These are phyloP conservation scores for Ganoderma lucidum DNA, from an alignment of 1,284 basidiomycete species.

Conservation along the genomic window DNA sequence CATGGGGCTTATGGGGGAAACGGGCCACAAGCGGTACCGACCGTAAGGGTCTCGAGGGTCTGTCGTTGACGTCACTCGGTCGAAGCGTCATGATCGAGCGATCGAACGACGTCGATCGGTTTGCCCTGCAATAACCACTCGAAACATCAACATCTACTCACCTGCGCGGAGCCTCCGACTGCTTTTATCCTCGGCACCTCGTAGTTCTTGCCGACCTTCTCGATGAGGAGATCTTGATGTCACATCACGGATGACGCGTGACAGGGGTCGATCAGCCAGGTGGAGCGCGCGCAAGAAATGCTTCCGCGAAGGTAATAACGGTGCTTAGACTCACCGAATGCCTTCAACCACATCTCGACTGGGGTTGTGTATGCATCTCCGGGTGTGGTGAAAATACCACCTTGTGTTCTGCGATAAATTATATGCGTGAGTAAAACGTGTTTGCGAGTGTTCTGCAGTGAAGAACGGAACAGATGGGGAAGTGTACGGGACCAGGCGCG, in stretches of 20 bases:
- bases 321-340: slow-evolving; percentile 66
- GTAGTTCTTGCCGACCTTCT: slow-evolving; percentile 73
- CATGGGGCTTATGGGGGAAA: no score
- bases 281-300: slow-evolving; percentile 41
- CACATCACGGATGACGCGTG: slow-evolving; percentile 40
- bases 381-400: slow-evolving; percentile 84
- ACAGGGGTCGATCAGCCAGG: slow-evolving; percentile 39
- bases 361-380: slow-evolving; percentile 86
- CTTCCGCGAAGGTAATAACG: slow-evolving; percentile 50
- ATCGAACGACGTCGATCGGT: slow-evolving; percentile 6
- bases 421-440: not conserved
- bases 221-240: slow-evolving; percentile 70
- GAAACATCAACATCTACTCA: slow-evolving; percentile 35
- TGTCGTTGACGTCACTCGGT: not conserved
- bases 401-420: slow-evolving; percentile 67
- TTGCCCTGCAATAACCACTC: slow-evolving; percentile 4
- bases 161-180: slow-evolving; percentile 80
- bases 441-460: not conserved
- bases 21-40: no score
- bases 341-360: slow-evolving; percentile 87
- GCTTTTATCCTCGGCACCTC: slow-evolving; percentile 74
- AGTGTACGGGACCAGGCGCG: not conserved
- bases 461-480: not conserved
- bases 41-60: not conserved
- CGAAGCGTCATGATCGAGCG: slow-evolving; percentile 1